A percentile compares a stretch with the other conserved stretches of the same genome.
Conservation (phyloP, 306 rosid species). For the Senna siamea region DNA sequence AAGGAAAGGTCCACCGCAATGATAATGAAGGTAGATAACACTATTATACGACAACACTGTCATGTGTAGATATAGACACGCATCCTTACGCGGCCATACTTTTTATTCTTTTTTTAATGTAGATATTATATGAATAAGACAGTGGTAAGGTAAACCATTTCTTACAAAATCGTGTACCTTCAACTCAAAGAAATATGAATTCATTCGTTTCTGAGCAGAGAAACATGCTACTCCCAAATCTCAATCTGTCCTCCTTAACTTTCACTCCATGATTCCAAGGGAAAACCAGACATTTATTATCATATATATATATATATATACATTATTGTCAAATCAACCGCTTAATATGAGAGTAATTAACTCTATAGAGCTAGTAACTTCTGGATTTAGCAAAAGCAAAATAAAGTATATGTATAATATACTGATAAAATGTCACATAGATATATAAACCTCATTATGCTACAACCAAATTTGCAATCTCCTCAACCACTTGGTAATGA, state of each 20-base stretch:
- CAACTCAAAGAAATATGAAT: conserved; percentile 10
- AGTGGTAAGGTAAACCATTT: neutral
- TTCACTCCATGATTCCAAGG: conserved; percentile 5
- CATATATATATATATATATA: neutral
- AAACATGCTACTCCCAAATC: neutral
- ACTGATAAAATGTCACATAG: neutral
- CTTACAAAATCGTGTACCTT: neutral
- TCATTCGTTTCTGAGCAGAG: neutral
- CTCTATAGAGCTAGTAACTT: neutral
- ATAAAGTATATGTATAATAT: neutral
- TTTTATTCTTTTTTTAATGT: too few species aligned
- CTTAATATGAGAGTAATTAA: neutral
- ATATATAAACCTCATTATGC: conserved; percentile 41
- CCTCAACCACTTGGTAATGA: conserved; percentile 54
- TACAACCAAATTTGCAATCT: conserved; percentile 44
- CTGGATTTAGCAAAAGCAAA: conserved; percentile 13
- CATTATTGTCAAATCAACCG: conserved; percentile 23
- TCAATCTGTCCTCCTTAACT: conserved; percentile 1
- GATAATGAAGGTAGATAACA: too few species aligned
- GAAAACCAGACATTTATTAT: neutral
- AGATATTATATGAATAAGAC: neutral
- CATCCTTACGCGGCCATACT: too few species aligned
- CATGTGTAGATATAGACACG: too few species aligned
- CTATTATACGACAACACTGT: too few species aligned
- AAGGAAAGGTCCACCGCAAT: too few species aligned